Base-by-base conservation (phyloP, 169 alveolate genomes). In the Babesia microti region DNA sequence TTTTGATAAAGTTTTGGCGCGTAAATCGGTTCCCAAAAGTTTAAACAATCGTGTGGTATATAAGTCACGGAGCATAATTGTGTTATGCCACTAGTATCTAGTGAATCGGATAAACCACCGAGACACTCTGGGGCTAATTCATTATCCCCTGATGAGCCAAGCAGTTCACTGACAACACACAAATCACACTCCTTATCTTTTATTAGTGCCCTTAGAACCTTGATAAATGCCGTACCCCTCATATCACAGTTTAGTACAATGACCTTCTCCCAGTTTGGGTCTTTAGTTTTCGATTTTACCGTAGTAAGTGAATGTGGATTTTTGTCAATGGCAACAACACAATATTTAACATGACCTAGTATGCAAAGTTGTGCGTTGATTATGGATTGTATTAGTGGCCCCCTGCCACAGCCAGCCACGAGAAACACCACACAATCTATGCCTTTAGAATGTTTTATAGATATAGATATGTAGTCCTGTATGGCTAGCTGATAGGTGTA, bases 371-470 rank as follows among this genome's bases (percentile, higher is more conserved):
- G 43, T 2, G 79, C 83, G 24, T 37, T 29, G 42, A 78, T 12
- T 29, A 59, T 43, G 22, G 69, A 50, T 4, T 78, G 79, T 11
- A 78, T 79, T 35, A 78, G 30, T 0, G 82, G 86, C 12, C 86
- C 86, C 57, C 86, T 70, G 2, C 86, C 86, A 23, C 83, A 82
- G 0, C 86, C 86, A 4, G 67, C 76, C n/a, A 78, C 72, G 45
- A 67, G 70, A 11, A 71, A 56, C 7, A 27, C 18, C 37, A 58
- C 33, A 51, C 51, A 24, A 22, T 18, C 11, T n/a, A 7, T 42
- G 3, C 19, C 42, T 24, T 41, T 15, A 9, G 21, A 26, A 40
- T 21, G 34, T 21, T 28, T 42, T 6, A 17, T 41, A 28, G 14
- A 4, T 41, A n/a, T 15, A 36, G 14, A 32, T 36, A 42, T 1